phyloP scores from a whole-genome alignment of 192 early-diverging fungal genomes.

The Haplosporangium gracile region DNA sequence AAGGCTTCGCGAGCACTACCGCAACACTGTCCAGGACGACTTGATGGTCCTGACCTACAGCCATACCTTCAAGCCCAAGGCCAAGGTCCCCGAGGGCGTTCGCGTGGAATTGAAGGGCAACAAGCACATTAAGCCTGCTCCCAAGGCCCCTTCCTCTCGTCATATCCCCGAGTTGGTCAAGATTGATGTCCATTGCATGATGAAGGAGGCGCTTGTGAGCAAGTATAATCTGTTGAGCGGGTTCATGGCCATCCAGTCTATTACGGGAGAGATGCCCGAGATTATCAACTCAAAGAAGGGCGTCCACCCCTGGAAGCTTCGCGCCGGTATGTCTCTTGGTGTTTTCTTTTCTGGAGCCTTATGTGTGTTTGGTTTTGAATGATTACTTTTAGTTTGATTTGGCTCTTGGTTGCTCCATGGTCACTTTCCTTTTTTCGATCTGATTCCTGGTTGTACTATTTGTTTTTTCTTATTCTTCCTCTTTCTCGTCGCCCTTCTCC shows the following conservation, averaged over 20 bases:
- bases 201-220: conserved; percentile 87
- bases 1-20: conserved; percentile 65
- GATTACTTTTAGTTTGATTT: background rate
- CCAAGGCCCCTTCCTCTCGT: conserved; percentile 69
- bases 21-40: conserved; percentile 62
- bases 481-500: no score
- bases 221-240: conserved; percentile 92
- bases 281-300: conserved; percentile 84
- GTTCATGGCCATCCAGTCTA: conserved; percentile 91
- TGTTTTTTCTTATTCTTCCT: no score
- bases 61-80: conserved; percentile 58
- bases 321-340: conserved; percentile 65
- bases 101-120: conserved; percentile 57
- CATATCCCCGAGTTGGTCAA: conserved; percentile 77
- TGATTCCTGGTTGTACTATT: background rate
- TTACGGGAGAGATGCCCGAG: conserved; percentile 86
- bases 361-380: background rate
- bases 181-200: conserved; percentile 89
- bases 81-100: conserved; percentile 53
- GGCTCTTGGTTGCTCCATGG: background rate
- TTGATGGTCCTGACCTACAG: conserved; percentile 68
- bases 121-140: conserved; percentile 65
- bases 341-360: no score
- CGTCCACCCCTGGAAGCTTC: conserved; percentile 89
- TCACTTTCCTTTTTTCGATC: background rate